Base-by-base conservation (phyloP, 2,329 filamentous ascomycete genomes). In the Pseudopithomyces maydicus region DNA sequence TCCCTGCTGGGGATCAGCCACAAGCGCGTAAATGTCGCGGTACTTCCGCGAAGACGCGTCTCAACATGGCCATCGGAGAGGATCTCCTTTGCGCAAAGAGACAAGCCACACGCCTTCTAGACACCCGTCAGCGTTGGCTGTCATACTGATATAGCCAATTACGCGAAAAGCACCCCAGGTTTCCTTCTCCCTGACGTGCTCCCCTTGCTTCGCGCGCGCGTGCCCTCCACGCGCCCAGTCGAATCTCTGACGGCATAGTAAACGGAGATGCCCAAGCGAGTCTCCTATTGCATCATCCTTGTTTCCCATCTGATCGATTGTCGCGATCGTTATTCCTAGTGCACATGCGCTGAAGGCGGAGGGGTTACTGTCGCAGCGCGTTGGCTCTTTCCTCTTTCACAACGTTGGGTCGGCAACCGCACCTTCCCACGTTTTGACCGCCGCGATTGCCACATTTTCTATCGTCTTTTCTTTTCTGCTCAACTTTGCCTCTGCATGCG, bases 331-430 rank as follows among this genome's bases (percentile, higher is more conserved):
- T 42, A 23, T n/a, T 33, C 35, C 15, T 42, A 51, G 36, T 39
- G 38, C 35, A 19, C 15, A 26, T 17, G 47, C 35, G 35, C 35
- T 41, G 32, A 33, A 39, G 22, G 26, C 35, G 49, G 29, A 35
- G 35, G 43, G 14, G 17, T 42, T 33, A 22, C 11, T 47, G 42
- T 55, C 46, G 41, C 46, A 45, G 20, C 29, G 38, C 29, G 26
- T 26, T 33, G 20, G 47, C 2, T 26, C 42, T 45, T 43, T 12
- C 55, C 50, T 54, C 54, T 46, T 46, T 50, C 41, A 42, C 45
- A 36, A 36, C 23, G 2, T 47, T 29, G 11, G 42, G 12, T 6
- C 29, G 14, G 29, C 48, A 51, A 19, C n/a, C 38, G 48, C 48
- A 51, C 48, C 48, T 50, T 20, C 35, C 20, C 47, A 23, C 36